Percentiles rank a stretch among this genome's conserved stretches.
Conservation (phyloP, 169 alveolate species). For the Plasmodium ovale region DNA sequence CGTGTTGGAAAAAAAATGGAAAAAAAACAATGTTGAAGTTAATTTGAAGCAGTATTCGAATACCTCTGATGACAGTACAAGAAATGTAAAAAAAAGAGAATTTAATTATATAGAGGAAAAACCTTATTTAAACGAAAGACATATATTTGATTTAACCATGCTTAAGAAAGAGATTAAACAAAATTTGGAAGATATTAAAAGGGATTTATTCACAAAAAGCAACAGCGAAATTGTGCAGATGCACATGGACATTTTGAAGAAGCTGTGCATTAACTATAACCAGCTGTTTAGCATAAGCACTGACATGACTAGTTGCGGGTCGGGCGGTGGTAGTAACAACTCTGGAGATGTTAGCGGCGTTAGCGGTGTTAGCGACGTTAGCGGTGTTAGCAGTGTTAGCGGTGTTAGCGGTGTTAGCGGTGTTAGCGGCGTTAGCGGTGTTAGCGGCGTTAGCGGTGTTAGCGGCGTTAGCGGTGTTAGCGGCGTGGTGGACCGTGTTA, state of each 20-base stretch:
- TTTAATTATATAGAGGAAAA: conserved; percentile 15
- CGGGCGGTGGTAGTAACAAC: too few relatives aligned
- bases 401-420: too few relatives aligned
- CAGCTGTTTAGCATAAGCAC: too few relatives aligned
- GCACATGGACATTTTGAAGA: conserved; percentile 14
- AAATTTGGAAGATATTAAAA: conserved; percentile 8
- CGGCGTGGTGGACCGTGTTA: too few relatives aligned
- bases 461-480: too few relatives aligned
- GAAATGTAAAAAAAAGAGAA: conserved; percentile 8
- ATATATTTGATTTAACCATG: conserved; percentile 3
- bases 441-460: too few relatives aligned
- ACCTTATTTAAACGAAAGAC: not conserved
- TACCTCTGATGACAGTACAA: conserved; percentile 15
- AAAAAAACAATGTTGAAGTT: not conserved
- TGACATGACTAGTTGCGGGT: too few relatives aligned
- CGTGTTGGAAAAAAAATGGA: not conserved
- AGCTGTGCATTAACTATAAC: too few relatives aligned
- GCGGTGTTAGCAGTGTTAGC: too few relatives aligned
- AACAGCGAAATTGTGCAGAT: conserved; percentile 27
- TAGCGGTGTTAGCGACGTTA: too few relatives aligned
- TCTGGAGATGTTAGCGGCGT: too few relatives aligned
- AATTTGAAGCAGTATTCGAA: conserved; percentile 10
- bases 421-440: too few relatives aligned
- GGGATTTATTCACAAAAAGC: conserved; percentile 30
- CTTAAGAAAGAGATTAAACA: conserved; percentile 11